Evolutionary conservation across 1,284 basidiomycete species (phyloP).

Genomic region (Porodaedalea pini): DNA sequence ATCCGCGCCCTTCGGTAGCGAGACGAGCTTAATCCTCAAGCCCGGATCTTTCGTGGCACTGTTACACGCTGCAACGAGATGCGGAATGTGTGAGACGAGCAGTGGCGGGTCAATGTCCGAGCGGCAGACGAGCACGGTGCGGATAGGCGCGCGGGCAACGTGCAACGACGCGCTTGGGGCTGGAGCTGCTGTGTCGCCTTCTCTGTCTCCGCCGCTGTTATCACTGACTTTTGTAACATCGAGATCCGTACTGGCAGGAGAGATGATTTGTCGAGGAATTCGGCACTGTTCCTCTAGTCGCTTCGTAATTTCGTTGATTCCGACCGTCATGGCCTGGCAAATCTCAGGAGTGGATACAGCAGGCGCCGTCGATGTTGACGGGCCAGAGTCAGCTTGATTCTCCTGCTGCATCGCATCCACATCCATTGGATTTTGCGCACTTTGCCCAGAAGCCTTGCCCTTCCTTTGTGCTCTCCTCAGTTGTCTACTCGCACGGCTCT

Average conservation of each 20-base stretch:
- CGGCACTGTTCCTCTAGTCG: slow-evolving; percentile 59
- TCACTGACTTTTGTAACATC: not conserved
- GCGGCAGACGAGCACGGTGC: slow-evolving; percentile 63
- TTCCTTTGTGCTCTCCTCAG: slow-evolving; percentile 21
- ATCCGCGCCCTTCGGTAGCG: slow-evolving; percentile 73
- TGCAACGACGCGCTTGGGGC: not conserved
- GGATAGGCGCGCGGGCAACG: slow-evolving; percentile 29
- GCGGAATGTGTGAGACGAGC: slow-evolving; percentile 67
- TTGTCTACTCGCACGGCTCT: slow-evolving; percentile 37
- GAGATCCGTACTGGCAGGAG: slow-evolving; percentile 15
- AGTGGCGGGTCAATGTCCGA: slow-evolving; percentile 70
- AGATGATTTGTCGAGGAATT: slow-evolving; percentile 31
- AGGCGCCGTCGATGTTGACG: slow-evolving; percentile 7
- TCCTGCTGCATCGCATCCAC: slow-evolving; percentile 1
- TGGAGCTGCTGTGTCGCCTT: slow-evolving; percentile 14
- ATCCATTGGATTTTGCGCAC: slow-evolving; percentile 25
- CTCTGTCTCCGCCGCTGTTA: not conserved
- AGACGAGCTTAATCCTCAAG: slow-evolving; percentile 52
- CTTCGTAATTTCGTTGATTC: slow-evolving; percentile 81
- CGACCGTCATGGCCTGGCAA: slow-evolving; percentile 55
- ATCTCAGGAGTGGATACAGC: slow-evolving; percentile 36
- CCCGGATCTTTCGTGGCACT: slow-evolving; percentile 19
- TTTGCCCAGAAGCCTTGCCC: slow-evolving; percentile 17
- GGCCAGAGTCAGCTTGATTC: slow-evolving; percentile 17
- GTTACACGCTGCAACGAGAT: slow-evolving; percentile 72